phyloP scores from a whole-genome alignment of 352 stramenopile genomes.

The Phytophthora sojae region DNA sequence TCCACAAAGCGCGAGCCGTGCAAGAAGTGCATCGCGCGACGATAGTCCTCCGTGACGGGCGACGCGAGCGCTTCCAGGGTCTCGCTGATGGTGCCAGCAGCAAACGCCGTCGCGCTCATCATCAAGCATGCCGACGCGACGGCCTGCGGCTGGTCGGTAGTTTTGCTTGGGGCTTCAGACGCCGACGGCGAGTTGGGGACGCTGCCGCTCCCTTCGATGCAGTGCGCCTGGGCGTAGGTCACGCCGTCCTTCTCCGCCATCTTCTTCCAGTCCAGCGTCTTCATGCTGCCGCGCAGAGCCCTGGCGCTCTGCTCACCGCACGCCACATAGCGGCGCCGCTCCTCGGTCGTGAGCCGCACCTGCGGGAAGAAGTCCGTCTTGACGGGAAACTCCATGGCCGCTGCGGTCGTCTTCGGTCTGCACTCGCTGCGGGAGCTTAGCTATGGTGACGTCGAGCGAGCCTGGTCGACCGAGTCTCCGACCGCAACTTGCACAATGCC shows the following conservation, averaged over 20 bases:
- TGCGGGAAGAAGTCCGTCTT: slow-evolving; percentile 77
- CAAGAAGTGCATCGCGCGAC: slow-evolving; percentile 70
- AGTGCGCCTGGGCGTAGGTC: slow-evolving; percentile 69
- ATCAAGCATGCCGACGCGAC: slow-evolving; percentile 56
- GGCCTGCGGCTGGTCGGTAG: slow-evolving; percentile 9
- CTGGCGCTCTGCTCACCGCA: slow-evolving; percentile 52
- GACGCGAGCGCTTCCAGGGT: slow-evolving; percentile 72
- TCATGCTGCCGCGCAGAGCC: slow-evolving; percentile 51
- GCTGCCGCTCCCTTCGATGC: slow-evolving; percentile 46
- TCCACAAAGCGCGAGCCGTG: slow-evolving; percentile 69
- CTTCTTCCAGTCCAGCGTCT: slow-evolving; percentile 67
- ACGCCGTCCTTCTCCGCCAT: slow-evolving; percentile 63
- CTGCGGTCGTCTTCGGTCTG: not conserved
- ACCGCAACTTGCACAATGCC: slow-evolving; percentile 38
- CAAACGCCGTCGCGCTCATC: slow-evolving; percentile 65
- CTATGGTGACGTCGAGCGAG: no score
- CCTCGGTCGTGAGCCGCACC: slow-evolving; percentile 55
- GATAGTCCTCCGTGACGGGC: slow-evolving; percentile 73
- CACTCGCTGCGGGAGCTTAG: not conserved
- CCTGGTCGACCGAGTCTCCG: slow-evolving; percentile 13
- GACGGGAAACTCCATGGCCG: slow-evolving; percentile 72
- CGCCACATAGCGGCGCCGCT: slow-evolving; percentile 53
- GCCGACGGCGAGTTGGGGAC: slow-evolving; percentile 11
- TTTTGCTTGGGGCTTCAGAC: slow-evolving; percentile 7
- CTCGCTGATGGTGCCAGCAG: slow-evolving; percentile 66